Base-by-base conservation (phyloP, 352 stramenopile species). In the Thraustochytrium striatum region DNA sequence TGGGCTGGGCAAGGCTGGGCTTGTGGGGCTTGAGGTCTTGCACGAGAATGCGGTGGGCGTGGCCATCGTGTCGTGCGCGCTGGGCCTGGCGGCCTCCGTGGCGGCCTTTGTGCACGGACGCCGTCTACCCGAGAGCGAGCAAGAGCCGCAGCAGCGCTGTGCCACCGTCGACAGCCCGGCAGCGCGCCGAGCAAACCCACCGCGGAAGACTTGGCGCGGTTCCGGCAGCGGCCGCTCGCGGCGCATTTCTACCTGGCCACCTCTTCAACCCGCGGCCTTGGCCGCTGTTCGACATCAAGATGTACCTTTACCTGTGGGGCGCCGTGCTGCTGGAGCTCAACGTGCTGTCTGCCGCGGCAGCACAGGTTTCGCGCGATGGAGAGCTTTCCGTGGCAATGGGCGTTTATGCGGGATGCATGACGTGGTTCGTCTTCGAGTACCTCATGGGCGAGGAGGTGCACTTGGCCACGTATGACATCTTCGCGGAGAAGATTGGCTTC, bases 401-500 rank as follows among this genome's bases (percentile, higher is more conserved):
- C 11, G 58, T 44, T n/a, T 81, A 75, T 43, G 38, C 78, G 9
- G 32, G 8, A 13, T 78, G 59, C 57, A 72, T 82, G 16, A 72
- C 69, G 21, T 81, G 38, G 33, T 82, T 82, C 41, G 3, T 79
- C 33, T 53, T 81, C 50, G 75, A 82, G 50, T 82, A 82, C 36
- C 25, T 82, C 9, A 82, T 32, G 21, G 32, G 32, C 43, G 75
- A 82, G 39, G 38, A 70, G 35, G 50, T 82, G 52, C 75, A 82
- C 21, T 38, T 72, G 25, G 82, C 82, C 38, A 82, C 75, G 19
- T 82, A 82, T 35, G 75, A 82, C 55, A 25, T 82, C 32, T 82
- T 82, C 52, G 39, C 35, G n/a, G 75, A 82, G 32, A 72, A 32
- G 25, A 16, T 82, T 43, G 75, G 75, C 21, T 82, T 82, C 58